Percentiles rank a stretch among this genome's conserved stretches.
phyloP scores from a whole-genome alignment of 192 early-diverging fungal genomes.

The Rhizophlyctis rosea region DNA sequence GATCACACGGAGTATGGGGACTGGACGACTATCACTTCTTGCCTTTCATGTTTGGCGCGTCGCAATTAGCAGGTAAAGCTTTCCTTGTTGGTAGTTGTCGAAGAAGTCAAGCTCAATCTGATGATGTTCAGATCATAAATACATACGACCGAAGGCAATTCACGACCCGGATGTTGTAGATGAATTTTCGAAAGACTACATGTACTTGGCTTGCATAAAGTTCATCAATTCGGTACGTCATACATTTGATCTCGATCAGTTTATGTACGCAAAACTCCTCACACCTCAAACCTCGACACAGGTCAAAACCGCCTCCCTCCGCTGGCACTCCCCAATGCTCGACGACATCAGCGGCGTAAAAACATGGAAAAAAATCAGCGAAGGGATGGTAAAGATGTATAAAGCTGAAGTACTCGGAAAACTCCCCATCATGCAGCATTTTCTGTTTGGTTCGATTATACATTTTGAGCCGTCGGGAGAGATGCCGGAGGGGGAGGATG shows the following conservation, averaged over 20 bases:
- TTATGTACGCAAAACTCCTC: background rate
- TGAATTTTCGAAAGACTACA: constrained; percentile 87
- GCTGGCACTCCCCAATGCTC: constrained; percentile 91
- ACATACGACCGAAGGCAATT: constrained; percentile 91
- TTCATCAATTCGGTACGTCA: constrained; percentile 81
- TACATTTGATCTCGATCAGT: background rate
- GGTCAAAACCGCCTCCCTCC: constrained; percentile 41
- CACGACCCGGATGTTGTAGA: constrained; percentile 85
- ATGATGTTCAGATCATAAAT: constrained; percentile 67
- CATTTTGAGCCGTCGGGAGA: constrained; percentile 52
- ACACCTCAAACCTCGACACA: constrained; percentile 5
- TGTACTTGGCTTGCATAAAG: constrained; percentile 92
- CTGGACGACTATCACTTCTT: constrained; percentile 97
- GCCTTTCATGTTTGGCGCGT: constrained; percentile 89
- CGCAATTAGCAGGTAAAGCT: constrained; percentile 68
- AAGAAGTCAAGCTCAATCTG: constrained; percentile 5
- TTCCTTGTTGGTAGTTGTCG: background rate
- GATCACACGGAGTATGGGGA: constrained; percentile 99
- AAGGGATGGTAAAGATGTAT: constrained; percentile 94
- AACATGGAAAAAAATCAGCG: constrained; percentile 86
- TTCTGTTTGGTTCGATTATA: constrained; percentile 82
- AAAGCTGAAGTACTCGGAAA: constrained; percentile 78
- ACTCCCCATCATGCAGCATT: constrained; percentile 95
- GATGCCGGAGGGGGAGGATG: constrained; percentile 33
- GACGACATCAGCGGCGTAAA: constrained; percentile 89